phyloP scores from a whole-genome alignment of 2,329 filamentous ascomycete genomes.

The Fusarium domesticum region DNA sequence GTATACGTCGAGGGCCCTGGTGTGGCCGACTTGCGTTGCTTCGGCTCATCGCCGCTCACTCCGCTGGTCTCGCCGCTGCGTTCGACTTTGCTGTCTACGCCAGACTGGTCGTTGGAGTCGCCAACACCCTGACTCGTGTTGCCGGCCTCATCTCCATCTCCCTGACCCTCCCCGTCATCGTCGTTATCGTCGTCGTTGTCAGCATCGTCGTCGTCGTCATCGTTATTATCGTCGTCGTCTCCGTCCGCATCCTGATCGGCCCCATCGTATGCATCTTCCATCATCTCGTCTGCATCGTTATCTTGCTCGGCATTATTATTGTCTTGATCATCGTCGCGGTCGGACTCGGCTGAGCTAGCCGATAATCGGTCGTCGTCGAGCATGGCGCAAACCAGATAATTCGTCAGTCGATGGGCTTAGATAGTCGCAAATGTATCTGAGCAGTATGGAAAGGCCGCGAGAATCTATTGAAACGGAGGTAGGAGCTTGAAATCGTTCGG shows the following conservation, averaged over 20 bases:
- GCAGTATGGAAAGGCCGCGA: too few species aligned
- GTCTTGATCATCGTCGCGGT: conserved; percentile 21
- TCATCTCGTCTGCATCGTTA: too few species aligned
- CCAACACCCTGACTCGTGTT: conserved; percentile 29
- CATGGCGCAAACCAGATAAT: neutral
- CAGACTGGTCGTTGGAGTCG: conserved; percentile 35
- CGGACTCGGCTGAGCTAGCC: neutral
- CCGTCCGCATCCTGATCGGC: conserved; percentile 39
- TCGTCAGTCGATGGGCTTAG: neutral
- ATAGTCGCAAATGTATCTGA: too few species aligned
- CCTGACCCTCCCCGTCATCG: conserved; percentile 44
- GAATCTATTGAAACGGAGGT: too few species aligned
- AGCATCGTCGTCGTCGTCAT: conserved; percentile 38
- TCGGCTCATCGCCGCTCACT: conserved; percentile 15
- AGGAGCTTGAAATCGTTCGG: too few species aligned
- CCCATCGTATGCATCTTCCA: too few species aligned
- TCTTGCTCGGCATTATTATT: too few species aligned
- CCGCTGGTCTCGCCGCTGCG: conserved; percentile 37
- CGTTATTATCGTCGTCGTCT: conserved; percentile 35
- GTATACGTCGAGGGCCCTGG: conserved; percentile 24
- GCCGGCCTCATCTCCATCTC: conserved; percentile 37
- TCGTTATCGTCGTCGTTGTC: conserved; percentile 40
- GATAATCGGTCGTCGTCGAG: neutral
- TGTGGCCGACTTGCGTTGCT: conserved; percentile 29
- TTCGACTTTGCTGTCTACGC: conserved; percentile 35